These are phyloP conservation scores for Rhodotorula kratochvilovae DNA, from an alignment of 768 basidiomycete genomes.

Conservation along the genomic window DNA sequence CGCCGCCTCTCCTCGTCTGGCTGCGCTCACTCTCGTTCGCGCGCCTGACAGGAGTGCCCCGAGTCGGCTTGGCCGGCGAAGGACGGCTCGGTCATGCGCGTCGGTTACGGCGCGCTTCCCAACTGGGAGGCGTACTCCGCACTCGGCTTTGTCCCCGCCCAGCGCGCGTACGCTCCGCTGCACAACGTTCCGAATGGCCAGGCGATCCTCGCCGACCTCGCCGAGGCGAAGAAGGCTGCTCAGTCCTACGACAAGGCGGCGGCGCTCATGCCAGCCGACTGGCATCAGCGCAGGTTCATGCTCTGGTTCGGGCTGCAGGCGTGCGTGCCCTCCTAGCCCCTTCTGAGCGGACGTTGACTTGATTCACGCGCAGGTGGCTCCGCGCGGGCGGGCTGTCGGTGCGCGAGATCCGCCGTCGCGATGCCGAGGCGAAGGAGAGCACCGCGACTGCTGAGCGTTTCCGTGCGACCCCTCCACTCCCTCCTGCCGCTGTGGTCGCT, in stretches of 20 bases:
- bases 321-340: background rate
- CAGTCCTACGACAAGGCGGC: too few species aligned
- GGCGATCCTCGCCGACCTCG: too few species aligned
- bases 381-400: background rate
- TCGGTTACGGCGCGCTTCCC: background rate
- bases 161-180: background rate
- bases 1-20: too few species aligned
- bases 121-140: background rate
- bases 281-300: too few species aligned
- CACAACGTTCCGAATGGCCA: too few species aligned
- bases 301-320: too few species aligned
- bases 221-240: too few species aligned
- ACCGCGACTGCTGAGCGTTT: rapidly evolving
- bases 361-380: too few species aligned
- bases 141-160: background rate
- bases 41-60: background rate
- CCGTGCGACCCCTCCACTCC: background rate
- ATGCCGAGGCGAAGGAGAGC: background rate
- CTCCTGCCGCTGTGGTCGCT: background rate
- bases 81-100: background rate
- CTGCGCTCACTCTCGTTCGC: too few species aligned
- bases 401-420: background rate
- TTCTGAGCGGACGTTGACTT: too few species aligned
- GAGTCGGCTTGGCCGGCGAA: background rate
- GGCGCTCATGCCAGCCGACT: too few species aligned